Evolutionary conservation across 1,284 basidiomycete genomes (phyloP).

Genomic region (Ceratobasidium sp.): DNA sequence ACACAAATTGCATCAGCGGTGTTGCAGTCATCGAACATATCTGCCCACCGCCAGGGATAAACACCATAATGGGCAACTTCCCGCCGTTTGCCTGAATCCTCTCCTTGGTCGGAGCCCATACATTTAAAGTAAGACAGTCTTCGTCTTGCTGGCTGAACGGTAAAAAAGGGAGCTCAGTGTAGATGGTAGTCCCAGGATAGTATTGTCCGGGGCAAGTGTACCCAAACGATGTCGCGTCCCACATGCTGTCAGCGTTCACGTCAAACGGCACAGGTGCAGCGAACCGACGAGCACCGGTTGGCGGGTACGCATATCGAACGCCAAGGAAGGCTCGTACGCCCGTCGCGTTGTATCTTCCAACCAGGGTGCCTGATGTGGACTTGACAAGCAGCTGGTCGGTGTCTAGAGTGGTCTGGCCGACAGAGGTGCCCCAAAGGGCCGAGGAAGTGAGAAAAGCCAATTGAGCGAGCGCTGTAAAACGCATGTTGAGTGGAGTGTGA

Average conservation of each 20-base stretch:
- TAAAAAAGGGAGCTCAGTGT: conserved; percentile 2
- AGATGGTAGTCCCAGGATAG: conserved; percentile 6
- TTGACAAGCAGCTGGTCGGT: not conserved
- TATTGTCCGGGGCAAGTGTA: conserved; percentile 5
- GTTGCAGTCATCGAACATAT: not conserved
- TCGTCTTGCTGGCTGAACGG: conserved; percentile 13
- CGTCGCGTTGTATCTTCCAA: conserved; percentile 4
- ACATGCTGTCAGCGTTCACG: not conserved
- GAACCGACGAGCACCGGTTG: conserved; percentile 1
- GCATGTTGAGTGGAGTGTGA: conserved; percentile 8
- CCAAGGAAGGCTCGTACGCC: conserved; percentile 4
- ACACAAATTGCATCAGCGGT: not conserved
- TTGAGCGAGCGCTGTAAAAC: not conserved
- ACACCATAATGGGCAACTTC: conserved; percentile 3
- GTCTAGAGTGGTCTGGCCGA: not conserved
- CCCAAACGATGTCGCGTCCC: conserved; percentile 9
- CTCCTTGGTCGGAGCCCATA: conserved; percentile 9
- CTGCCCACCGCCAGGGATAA: conserved; percentile 3
- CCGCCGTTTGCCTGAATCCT: conserved; percentile 6
- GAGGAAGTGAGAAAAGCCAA: not conserved
- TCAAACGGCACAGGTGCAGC: conserved; percentile 12
- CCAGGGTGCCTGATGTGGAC: not conserved
- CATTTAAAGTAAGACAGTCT: not conserved
- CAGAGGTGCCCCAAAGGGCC: not conserved
- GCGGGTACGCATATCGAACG: conserved; percentile 9